These are phyloP conservation scores for Mycena albidolilacea DNA, from an alignment of 768 basidiomycete genomes.

Conservation along the genomic window DNA sequence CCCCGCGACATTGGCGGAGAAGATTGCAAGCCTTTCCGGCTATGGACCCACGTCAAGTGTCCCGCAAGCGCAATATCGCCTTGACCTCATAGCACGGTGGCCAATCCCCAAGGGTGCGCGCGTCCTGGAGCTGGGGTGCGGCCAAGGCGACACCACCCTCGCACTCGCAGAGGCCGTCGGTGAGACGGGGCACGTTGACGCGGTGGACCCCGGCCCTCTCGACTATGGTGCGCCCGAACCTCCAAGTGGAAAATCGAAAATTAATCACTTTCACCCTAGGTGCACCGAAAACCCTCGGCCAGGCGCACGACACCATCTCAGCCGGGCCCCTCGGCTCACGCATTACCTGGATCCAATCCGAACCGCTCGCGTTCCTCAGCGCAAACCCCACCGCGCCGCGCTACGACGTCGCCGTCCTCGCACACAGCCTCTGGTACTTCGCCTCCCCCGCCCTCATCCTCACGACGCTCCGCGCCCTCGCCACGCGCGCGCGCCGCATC, in stretches of 20 bases:
- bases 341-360: constrained; percentile 51
- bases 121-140: constrained; percentile 58
- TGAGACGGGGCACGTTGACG: constrained; percentile 51
- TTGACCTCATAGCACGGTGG: constrained; percentile 50
- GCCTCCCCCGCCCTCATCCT: constrained; percentile 48
- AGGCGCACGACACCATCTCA: constrained; percentile 53
- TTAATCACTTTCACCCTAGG: constrained; percentile 39
- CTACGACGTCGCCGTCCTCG: constrained; percentile 53
- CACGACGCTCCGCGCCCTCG: constrained; percentile 47
- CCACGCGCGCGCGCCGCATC: constrained; percentile 43
- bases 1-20: constrained; percentile 24
- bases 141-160: constrained; percentile 58
- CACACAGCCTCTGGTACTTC: constrained; percentile 58
- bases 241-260: neutral
- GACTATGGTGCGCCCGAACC: constrained; percentile 49
- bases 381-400: constrained; percentile 31
- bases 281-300: constrained; percentile 52
- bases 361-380: constrained; percentile 48
- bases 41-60: constrained; percentile 32
- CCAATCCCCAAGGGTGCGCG: constrained; percentile 45
- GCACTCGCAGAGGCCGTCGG: constrained; percentile 55
- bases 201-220: constrained; percentile 55
- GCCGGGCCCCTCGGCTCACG: constrained; percentile 49
- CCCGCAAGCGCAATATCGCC: constrained; percentile 48
- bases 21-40: constrained; percentile 37